phyloP scores from a whole-genome alignment of 2,329 filamentous ascomycete species.

The Exophiala lecanii-corni region DNA sequence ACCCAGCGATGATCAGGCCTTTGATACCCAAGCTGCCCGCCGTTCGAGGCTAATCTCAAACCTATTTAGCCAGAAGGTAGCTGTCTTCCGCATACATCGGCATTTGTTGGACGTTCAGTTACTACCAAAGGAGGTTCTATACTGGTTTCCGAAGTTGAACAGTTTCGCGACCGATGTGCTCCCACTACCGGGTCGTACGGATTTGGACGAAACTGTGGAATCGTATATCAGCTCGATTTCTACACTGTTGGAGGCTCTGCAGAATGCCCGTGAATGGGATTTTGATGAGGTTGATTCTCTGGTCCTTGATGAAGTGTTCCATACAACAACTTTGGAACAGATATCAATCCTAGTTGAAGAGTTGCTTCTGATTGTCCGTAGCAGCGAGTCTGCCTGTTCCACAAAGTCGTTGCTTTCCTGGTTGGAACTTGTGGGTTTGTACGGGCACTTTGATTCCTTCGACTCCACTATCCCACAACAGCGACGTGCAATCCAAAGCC shows the following conservation, averaged over 20 bases:
- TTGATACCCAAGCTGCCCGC: conserved; percentile 59
- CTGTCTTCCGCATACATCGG: conserved; percentile 18
- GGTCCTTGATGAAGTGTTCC: conserved; percentile 6
- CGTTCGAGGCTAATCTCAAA: conserved; percentile 64
- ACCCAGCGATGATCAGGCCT: conserved; percentile 36
- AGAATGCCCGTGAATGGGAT: conserved; percentile 28
- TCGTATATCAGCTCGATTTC: conserved; percentile 34
- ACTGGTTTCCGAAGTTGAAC: conserved; percentile 1
- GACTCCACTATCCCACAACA: conserved; percentile 15
- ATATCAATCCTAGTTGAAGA: conserved; percentile 3
- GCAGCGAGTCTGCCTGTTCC: conserved; percentile 29
- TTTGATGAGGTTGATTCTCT: conserved; percentile 6
- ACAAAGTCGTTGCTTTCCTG: conserved; percentile 61
- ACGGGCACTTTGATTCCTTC: conserved; percentile 20
- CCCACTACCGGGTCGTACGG: neutral
- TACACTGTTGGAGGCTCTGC: conserved; percentile 32
- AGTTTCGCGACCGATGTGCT: neutral
- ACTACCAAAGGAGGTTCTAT: conserved; percentile 2
- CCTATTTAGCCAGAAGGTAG: conserved; percentile 49
- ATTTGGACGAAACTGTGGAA: conserved; percentile 6
- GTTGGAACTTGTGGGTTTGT: conserved; percentile 63
- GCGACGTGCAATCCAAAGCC: conserved; percentile 12
- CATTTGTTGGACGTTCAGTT: conserved; percentile 13
- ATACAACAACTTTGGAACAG: conserved; percentile 14
- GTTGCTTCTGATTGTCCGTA: conserved; percentile 11